Evolutionary conservation across 768 basidiomycete genomes (phyloP).

Genomic region (Amanita exitialis): DNA sequence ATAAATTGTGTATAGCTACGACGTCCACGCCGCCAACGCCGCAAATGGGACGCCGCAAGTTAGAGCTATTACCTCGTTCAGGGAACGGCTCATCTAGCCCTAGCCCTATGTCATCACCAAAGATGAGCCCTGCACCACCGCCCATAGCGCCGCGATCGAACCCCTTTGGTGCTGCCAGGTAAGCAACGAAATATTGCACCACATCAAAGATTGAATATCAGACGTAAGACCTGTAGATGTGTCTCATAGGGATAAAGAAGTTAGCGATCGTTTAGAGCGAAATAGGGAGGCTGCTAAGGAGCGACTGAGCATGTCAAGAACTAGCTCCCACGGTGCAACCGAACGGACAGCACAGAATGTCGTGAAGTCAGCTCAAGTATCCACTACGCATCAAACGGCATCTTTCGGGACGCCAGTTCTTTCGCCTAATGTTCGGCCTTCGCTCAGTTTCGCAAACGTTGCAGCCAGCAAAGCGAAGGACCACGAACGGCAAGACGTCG

Average conservation of each 20-base stretch:
- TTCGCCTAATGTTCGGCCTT: slow-evolving; percentile 51
- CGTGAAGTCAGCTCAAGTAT: slow-evolving; percentile 15
- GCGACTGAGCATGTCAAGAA: slow-evolving; percentile 40
- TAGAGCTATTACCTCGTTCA: slow-evolving; percentile 80
- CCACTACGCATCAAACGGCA: slow-evolving; percentile 8
- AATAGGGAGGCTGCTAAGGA: slow-evolving; percentile 52
- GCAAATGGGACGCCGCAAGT: slow-evolving; percentile 65
- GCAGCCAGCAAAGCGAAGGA: slow-evolving; percentile 27
- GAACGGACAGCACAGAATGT: slow-evolving; percentile 29
- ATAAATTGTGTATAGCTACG: slow-evolving; percentile 33
- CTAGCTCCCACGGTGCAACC: slow-evolving; percentile 37
- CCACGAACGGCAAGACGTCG: not conserved
- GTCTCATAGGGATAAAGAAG: slow-evolving; percentile 62
- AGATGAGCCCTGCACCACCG: slow-evolving; percentile 41
- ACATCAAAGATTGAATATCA: slow-evolving; percentile 3
- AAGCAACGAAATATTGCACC: slow-evolving; percentile 11
- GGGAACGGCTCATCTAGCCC: slow-evolving; percentile 54
- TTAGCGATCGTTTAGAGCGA: slow-evolving; percentile 60
- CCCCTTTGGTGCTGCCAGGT: slow-evolving; percentile 88
- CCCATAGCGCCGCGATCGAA: slow-evolving; percentile 38
- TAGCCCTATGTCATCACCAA: slow-evolving; percentile 74
- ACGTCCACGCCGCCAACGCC: slow-evolving; percentile 77
- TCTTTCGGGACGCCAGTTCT: slow-evolving; percentile 22
- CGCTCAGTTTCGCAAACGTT: slow-evolving; percentile 76
- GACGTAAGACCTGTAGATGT: slow-evolving; percentile 81